Evolutionary conservation across 129 eudicot species (phyloP).

Genomic region (Erigeron canadensis): DNA sequence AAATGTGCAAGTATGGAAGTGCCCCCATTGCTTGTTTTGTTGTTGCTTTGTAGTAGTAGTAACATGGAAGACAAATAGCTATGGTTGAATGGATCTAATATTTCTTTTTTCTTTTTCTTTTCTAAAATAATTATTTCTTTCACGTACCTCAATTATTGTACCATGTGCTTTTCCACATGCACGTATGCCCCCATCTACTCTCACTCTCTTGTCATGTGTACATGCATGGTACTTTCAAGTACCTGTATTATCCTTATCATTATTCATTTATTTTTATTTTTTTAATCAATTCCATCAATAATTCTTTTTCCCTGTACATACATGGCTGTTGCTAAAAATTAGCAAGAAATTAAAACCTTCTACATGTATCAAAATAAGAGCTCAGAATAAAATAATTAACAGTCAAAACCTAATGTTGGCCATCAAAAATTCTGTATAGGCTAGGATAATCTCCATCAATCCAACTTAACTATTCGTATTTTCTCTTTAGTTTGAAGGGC

Average conservation of each 20-base stretch:
- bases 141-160: slow-evolving; percentile 47
- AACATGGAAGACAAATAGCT: slow-evolving; percentile 42
- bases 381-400: too few species aligned
- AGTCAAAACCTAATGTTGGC: too few species aligned
- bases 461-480: too few species aligned
- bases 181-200: slow-evolving; percentile 34
- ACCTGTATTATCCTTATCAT: slow-evolving; percentile 23
- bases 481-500: too few species aligned
- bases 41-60: slow-evolving; percentile 22
- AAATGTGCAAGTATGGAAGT: slow-evolving; percentile 14
- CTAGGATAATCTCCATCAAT: too few species aligned
- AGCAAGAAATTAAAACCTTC: too few species aligned
- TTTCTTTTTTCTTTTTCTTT: neutral
- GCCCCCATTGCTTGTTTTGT: slow-evolving; percentile 26
- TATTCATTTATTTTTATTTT: neutral
- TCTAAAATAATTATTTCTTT: neutral
- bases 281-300: neutral
- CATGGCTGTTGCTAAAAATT: too few species aligned
- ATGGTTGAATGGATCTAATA: slow-evolving; percentile 27
- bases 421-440: too few species aligned
- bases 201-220: slow-evolving; percentile 36
- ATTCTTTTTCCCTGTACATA: neutral
- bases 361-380: too few species aligned
- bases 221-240: slow-evolving; percentile 82
- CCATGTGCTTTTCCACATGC: slow-evolving; percentile 53